These are phyloP conservation scores for Leccinum pseudoinsigne DNA, from an alignment of 1,284 basidiomycete species.

Conservation along the genomic window DNA sequence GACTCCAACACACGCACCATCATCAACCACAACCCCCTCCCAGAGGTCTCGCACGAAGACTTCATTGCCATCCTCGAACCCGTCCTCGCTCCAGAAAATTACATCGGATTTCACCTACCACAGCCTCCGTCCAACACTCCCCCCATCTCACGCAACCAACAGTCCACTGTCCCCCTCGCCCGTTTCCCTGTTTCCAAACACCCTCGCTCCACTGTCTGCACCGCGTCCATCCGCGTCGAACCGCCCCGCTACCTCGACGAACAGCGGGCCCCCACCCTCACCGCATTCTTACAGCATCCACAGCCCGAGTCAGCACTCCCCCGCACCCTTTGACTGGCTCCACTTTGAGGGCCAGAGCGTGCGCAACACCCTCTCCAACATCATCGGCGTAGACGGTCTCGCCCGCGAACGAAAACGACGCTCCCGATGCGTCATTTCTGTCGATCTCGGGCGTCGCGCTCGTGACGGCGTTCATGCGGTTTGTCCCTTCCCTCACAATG, in stretches of 20 bases:
- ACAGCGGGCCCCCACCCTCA: background rate
- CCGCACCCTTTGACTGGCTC: constrained; percentile 82
- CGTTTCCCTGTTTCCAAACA: constrained; percentile 35
- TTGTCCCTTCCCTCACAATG: constrained; percentile 14
- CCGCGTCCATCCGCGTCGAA: constrained; percentile 23
- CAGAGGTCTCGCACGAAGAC: no score
- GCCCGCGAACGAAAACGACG: constrained; percentile 39
- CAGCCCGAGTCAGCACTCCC: constrained; percentile 45
- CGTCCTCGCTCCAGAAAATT: no score
- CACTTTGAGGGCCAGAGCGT: constrained; percentile 78
- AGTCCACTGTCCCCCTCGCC: no score
- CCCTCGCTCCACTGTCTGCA: constrained; percentile 33
- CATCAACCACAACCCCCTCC: no score
- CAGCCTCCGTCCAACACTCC: no score
- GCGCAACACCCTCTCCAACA: constrained; percentile 74
- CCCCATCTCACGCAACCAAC: no score
- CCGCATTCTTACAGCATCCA: constrained; percentile 21
- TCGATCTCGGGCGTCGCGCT: constrained; percentile 70
- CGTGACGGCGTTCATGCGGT: constrained; percentile 72
- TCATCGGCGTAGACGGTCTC: constrained; percentile 73
- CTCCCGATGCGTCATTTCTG: constrained; percentile 72
- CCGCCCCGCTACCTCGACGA: constrained; percentile 23
- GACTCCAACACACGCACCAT: no score
- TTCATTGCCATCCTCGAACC: no score
- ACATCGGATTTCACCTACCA: no score